Conservation (phyloP, 768 basidiomycete genomes). For the Boletus fagicola region DNA sequence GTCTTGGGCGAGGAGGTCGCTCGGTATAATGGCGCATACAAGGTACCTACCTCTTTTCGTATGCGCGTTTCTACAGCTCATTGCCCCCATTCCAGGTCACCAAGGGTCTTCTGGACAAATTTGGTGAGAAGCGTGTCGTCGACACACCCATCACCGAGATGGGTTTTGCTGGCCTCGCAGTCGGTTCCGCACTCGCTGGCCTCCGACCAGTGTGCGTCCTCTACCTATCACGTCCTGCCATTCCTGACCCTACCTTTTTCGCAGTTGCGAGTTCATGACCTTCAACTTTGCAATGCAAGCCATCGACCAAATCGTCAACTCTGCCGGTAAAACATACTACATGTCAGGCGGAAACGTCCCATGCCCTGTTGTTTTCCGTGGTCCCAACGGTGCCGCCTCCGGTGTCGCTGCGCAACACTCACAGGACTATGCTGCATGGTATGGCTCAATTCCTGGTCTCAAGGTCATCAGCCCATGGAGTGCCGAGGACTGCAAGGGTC, state of each 20-base stretch:
- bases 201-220: slow-evolving; percentile 80
- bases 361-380: slow-evolving; percentile 99
- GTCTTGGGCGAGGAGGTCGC: slow-evolving; percentile 98
- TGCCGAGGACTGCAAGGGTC: slow-evolving; percentile 98
- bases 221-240: not conserved
- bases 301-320: slow-evolving; percentile 99
- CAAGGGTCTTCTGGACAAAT: slow-evolving; percentile 98
- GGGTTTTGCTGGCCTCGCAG: slow-evolving; percentile 97
- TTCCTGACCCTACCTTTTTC: slow-evolving; percentile 10
- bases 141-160: slow-evolving; percentile 98
- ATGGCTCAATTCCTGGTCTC: slow-evolving; percentile 87
- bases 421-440: slow-evolving; percentile 97
- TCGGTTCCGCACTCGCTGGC: slow-evolving; percentile 92
- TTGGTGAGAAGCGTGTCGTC: slow-evolving; percentile 96
- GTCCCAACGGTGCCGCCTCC: slow-evolving; percentile 96
- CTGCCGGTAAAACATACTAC: slow-evolving; percentile 99
- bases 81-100: slow-evolving; percentile 62
- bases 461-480: slow-evolving; percentile 98
- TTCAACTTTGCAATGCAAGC: slow-evolving; percentile 99
- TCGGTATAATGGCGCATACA: slow-evolving; percentile 97
- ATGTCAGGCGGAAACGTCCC: slow-evolving; percentile 99
- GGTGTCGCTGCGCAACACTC: slow-evolving; percentile 98
- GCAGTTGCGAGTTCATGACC: slow-evolving; percentile 99
- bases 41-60: slow-evolving; percentile 45
- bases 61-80: slow-evolving; percentile 11